Conservation (phyloP, 345 rosid genomes). For the Corchorus capsularis region DNA sequence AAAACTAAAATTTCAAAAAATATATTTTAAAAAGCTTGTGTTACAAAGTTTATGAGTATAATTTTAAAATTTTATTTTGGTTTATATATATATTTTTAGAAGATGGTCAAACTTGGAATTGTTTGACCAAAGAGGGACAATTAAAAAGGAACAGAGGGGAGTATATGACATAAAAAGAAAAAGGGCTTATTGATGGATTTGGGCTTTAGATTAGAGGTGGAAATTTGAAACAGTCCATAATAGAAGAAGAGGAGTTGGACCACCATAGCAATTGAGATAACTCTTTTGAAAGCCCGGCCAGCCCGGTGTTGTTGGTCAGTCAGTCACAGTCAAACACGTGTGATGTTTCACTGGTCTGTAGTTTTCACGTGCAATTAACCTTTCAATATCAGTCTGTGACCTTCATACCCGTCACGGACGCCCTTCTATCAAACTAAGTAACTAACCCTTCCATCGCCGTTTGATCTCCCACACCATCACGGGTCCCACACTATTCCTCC, state of each 20-base stretch:
- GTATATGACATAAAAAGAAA: too few relatives aligned
- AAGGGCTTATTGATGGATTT: neutral
- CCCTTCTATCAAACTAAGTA: too few relatives aligned
- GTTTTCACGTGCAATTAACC: neutral
- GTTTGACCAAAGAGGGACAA: too few relatives aligned
- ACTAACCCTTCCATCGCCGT: neutral
- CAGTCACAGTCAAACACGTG: constrained; percentile 22
- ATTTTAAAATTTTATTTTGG: too few relatives aligned
- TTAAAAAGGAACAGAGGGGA: too few relatives aligned
- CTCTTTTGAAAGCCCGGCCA: neutral
- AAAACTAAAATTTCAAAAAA: too few relatives aligned
- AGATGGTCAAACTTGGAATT: too few relatives aligned
- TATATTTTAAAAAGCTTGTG: too few relatives aligned
- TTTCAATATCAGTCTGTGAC: constrained; percentile 14
- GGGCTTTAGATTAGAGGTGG: neutral
- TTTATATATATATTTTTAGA: too few relatives aligned
- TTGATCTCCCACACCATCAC: neutral
- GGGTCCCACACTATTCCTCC: neutral
- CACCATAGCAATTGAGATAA: neutral
- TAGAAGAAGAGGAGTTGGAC: too few relatives aligned
- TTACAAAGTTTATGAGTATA: too few relatives aligned
- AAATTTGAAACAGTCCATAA: too few relatives aligned
- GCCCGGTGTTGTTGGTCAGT: constrained; percentile 2
- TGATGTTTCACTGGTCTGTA: neutral
- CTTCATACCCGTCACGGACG: neutral